Conservation (phyloP, 2,329 filamentous ascomycete genomes). For the Zopfia rhizophila region DNA sequence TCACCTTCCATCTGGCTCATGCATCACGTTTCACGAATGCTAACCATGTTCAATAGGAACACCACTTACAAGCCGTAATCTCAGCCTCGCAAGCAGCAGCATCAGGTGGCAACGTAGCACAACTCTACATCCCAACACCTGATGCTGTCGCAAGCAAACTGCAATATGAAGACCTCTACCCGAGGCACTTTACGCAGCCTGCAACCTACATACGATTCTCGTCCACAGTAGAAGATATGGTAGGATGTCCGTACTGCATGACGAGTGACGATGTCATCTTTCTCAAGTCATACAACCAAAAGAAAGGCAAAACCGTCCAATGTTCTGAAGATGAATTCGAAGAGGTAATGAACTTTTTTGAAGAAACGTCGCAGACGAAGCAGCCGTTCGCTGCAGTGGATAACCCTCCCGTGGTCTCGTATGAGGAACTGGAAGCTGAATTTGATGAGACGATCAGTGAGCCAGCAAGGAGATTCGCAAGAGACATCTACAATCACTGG, state of each 20-base stretch:
- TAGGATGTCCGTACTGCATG: constrained; percentile 93
- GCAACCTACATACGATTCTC: constrained; percentile 97
- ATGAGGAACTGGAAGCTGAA: constrained; percentile 69
- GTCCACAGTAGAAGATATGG: constrained; percentile 95
- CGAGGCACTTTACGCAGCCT: constrained; percentile 81
- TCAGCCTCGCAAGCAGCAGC: constrained; percentile 69
- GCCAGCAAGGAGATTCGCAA: constrained; percentile 69
- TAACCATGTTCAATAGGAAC: constrained; percentile 72
- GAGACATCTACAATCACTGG: constrained; percentile 91
- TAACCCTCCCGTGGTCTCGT: constrained; percentile 78
- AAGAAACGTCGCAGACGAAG: constrained; percentile 83
- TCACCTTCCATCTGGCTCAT: background rate
- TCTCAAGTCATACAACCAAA: constrained; percentile 84
- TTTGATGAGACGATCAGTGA: constrained; percentile 69
- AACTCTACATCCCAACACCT: constrained; percentile 74
- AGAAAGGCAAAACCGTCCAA: constrained; percentile 69
- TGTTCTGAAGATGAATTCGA: constrained; percentile 94
- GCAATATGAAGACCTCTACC: constrained; percentile 91
- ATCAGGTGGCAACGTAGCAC: constrained; percentile 68
- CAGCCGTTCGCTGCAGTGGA: constrained; percentile 92
- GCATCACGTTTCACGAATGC: constrained; percentile 17
- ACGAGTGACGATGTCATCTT: constrained; percentile 88
- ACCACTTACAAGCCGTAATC: constrained; percentile 90
- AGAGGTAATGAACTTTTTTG: constrained; percentile 92
- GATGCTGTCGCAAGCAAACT: constrained; percentile 71